phyloP scores from a whole-genome alignment of 345 rosid genomes.

The Sisymbrium irio region DNA sequence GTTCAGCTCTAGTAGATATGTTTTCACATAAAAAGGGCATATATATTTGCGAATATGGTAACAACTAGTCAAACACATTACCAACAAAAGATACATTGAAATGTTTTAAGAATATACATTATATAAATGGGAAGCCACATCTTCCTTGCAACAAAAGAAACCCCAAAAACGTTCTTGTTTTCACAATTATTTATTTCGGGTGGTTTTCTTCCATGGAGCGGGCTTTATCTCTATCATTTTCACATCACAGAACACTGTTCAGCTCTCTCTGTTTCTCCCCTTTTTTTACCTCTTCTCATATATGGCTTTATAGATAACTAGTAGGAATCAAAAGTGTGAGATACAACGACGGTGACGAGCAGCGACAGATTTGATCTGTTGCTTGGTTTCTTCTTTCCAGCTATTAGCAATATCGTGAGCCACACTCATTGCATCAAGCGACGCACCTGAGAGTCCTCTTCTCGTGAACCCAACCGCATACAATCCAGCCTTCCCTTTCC shows the following conservation, averaged over 20 bases:
- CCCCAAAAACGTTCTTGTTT: background rate
- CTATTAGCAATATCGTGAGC: constrained; percentile 59
- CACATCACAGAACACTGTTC: background rate
- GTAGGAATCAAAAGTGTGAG: constrained; percentile 47
- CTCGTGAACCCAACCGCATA: constrained; percentile 85
- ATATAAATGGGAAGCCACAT: constrained; percentile 42
- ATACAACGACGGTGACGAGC: constrained; percentile 74
- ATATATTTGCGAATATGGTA: background rate
- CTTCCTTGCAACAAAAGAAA: constrained; percentile 40
- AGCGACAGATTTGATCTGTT: constrained; percentile 43
- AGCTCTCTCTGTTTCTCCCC: background rate
- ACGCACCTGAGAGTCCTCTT: constrained; percentile 81
- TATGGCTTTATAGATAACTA: background rate
- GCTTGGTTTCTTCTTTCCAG: constrained; percentile 74
- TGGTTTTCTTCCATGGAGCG: constrained; percentile 33
- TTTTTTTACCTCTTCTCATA: constrained; percentile 7
- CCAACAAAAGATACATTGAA: background rate
- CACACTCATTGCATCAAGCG: constrained; percentile 58
- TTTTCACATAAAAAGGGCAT: background rate
- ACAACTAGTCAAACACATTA: background rate
- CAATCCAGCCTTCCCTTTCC: constrained; percentile 74
- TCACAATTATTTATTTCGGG: constrained; percentile 28
- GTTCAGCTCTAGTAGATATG: background rate
- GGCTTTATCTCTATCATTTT: constrained; percentile 22
- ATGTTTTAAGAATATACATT: background rate